Evolutionary conservation across 345 rosid genomes (phyloP).

Genomic region (Populus euphratica): DNA sequence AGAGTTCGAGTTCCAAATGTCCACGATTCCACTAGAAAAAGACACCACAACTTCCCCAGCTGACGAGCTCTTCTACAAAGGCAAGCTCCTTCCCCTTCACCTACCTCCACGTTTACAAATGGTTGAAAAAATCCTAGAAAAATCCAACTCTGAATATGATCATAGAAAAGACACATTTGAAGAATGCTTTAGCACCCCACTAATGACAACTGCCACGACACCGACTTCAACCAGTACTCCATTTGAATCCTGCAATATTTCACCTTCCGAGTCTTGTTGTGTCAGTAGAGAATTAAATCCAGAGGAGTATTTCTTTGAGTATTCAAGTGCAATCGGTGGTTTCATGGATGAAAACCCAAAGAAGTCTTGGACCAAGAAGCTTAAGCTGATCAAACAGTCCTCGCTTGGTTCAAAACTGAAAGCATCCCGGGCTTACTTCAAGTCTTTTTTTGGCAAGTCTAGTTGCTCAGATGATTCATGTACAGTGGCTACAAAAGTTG

Average conservation of each 20-base stretch:
- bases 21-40: slow-evolving; percentile 46
- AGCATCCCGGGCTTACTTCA: slow-evolving; percentile 69
- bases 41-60: slow-evolving; percentile 58
- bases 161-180: slow-evolving; percentile 31
- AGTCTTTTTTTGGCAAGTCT: slow-evolving; percentile 59
- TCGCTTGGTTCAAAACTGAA: slow-evolving; percentile 59
- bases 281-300: slow-evolving; percentile 74
- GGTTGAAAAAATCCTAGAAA: slow-evolving; percentile 66
- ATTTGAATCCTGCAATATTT: slow-evolving; percentile 75
- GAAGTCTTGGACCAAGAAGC: slow-evolving; percentile 62
- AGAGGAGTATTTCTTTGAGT: slow-evolving; percentile 44
- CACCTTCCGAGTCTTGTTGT: slow-evolving; percentile 69
- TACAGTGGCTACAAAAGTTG: slow-evolving; percentile 44
- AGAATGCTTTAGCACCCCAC: slow-evolving; percentile 66
- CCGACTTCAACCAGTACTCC: slow-evolving; percentile 66
- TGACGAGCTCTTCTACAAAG: slow-evolving; percentile 93
- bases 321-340: slow-evolving; percentile 25
- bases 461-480: slow-evolving; percentile 64
- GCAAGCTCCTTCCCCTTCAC: slow-evolving; percentile 94
- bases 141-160: slow-evolving; percentile 14
- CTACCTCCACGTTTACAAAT: slow-evolving; percentile 80
- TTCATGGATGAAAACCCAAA: slow-evolving; percentile 40
- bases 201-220: slow-evolving; percentile 45
- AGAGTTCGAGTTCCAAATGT: slow-evolving; percentile 91
- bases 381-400: slow-evolving; percentile 45